These are phyloP conservation scores for Paramecium pentaurelia DNA, from an alignment of 73 alveolate genomes.

Conservation along the genomic window DNA sequence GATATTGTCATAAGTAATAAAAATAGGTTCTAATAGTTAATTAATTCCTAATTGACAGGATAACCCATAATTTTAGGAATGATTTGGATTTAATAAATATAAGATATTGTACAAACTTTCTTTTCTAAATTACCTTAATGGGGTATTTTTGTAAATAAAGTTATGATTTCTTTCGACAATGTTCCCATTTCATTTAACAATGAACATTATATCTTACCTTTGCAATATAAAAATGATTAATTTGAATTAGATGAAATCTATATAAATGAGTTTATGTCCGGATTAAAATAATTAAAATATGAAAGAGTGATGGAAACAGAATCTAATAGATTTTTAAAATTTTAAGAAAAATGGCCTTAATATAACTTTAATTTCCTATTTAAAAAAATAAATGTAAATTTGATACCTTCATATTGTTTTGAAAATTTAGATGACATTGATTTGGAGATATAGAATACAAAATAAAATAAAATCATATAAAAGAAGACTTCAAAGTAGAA, in stretches of 20 bases:
- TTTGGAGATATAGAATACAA: neutral
- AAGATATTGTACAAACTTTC: neutral
- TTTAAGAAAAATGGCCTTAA: neutral
- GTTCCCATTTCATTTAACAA: neutral
- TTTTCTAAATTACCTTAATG: neutral
- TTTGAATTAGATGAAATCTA: neutral
- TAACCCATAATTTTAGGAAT: neutral
- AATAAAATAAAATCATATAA: too few relatives aligned
- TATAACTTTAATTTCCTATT: neutral
- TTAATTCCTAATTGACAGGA: neutral
- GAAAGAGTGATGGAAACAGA: neutral
- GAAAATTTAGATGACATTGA: neutral
- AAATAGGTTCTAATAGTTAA: neutral
- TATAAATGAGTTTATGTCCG: neutral
- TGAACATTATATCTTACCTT: neutral
- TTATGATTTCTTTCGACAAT: neutral
- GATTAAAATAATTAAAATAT: neutral
- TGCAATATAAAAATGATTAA: neutral
- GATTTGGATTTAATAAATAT: neutral
- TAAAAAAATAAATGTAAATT: neutral
- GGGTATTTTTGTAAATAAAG: neutral
- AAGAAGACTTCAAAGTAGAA: too few relatives aligned
- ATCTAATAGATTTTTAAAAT: neutral
- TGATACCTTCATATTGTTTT: neutral
- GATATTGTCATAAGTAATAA: neutral